Evolutionary conservation across 805 yeast genomes (phyloP), one percentile per base, ranked within the genome.

Genomic region (Pichia eremophila): DNA sequence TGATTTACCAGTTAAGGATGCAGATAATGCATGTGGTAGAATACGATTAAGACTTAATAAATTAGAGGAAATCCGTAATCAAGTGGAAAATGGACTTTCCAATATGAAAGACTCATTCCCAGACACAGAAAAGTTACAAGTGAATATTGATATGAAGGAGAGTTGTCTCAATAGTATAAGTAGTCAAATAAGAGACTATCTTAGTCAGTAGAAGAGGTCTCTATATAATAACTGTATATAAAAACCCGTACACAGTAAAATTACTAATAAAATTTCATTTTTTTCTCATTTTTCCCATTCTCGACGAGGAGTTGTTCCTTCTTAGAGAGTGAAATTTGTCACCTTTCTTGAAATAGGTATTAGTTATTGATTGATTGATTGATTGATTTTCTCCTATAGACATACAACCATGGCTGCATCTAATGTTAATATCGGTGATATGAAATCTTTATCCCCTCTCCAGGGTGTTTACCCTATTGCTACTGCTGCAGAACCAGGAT

Each of bases 401-500:
- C 31, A 41, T 38, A 5, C 12, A n/a, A 40, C 27, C 57, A 65
- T 61, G 68, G 59, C 55, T 41, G 48, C 62, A 44, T 55, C 59
- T 39, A 59, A 56, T 44, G 43, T 55, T 22, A 75, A 80, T 51
- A 62, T 79, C 51, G 79, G 78, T 53, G 86, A 81, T 59, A 70
- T 81, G 54, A 78, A 80, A 57, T 61, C 66, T 53, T 61, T 76
- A 44, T 75, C 85, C 32, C 74, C 85, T 15, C 68, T 80, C 51
- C 82, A 85, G 40, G 77, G 74, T 40, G 70, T 79, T 49, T 66
- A 78, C 47, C 74, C 79, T 31, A 31, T 48, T 12, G 68, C 70
- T 57, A 76, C 78, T 46, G 73, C 74, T 54, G 73, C 71, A 22
- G 46, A 43, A 42, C 64, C 74, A 49, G 76, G 77, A 12, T 79